phyloP scores from a whole-genome alignment of 176 grass and related monocot genomes.

The Oryza meridionalis region DNA sequence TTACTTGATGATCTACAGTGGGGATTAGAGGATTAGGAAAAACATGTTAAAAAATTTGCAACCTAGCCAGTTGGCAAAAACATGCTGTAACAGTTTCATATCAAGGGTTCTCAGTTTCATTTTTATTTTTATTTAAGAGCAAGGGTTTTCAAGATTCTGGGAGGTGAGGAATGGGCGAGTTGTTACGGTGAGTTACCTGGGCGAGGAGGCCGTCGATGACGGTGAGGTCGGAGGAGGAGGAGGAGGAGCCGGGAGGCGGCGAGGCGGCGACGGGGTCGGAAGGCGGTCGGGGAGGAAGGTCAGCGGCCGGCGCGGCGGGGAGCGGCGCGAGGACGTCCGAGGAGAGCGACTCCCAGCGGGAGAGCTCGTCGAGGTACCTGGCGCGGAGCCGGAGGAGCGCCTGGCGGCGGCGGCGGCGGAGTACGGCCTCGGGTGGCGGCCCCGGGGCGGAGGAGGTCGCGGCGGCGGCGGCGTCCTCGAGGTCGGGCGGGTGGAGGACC shows the following conservation, averaged over 20 bases:
- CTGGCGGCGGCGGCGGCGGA: constrained; percentile 43
- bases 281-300: neutral
- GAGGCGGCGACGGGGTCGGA: neutral
- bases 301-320: neutral
- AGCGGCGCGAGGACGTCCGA: constrained; percentile 5
- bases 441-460: constrained; percentile 5
- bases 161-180: neutral
- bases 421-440: constrained; percentile 12
- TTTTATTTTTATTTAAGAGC: neutral
- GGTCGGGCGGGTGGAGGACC: neutral
- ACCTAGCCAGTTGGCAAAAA: neutral
- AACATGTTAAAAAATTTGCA: neutral
- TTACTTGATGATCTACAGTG: neutral
- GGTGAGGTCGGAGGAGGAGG: neutral
- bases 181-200: constrained; percentile 26
- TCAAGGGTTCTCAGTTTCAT: neutral
- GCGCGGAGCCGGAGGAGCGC: constrained; percentile 52
- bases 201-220: constrained; percentile 35
- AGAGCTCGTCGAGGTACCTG: constrained; percentile 52
- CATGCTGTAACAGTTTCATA: neutral
- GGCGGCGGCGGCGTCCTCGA: neutral
- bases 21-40: too few relatives aligned
- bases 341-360: constrained; percentile 61
- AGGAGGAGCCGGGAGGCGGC: neutral
- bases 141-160: neutral